Evolutionary conservation across 257 asterid species (phyloP).

Genomic region (Solanum ossicruentum): DNA sequence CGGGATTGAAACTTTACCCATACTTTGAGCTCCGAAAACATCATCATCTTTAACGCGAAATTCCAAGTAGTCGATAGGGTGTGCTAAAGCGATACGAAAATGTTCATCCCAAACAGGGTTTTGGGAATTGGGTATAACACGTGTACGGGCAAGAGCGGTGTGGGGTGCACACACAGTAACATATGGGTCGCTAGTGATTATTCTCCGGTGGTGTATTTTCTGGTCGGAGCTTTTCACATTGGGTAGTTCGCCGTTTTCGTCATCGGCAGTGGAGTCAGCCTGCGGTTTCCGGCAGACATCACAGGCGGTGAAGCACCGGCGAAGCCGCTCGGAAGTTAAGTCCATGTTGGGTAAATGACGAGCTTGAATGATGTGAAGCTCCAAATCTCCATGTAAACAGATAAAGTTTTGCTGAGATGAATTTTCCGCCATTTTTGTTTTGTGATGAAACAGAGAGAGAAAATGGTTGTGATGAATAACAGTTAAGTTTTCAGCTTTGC

Average conservation of each 20-base stretch:
- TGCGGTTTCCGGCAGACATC: slow-evolving; percentile 22
- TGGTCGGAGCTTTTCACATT: slow-evolving; percentile 9
- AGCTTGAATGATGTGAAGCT: slow-evolving; percentile 52
- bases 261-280: slow-evolving; percentile 3
- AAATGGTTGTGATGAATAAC: neutral
- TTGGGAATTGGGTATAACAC: slow-evolving; percentile 55
- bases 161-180: slow-evolving; percentile 70
- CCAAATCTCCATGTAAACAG: slow-evolving; percentile 71
- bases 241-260: neutral
- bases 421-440: slow-evolving; percentile 26
- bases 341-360: slow-evolving; percentile 80
- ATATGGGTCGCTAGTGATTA: slow-evolving; percentile 78
- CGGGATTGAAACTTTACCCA: slow-evolving; percentile 52
- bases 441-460: neutral
- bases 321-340: slow-evolving; percentile 51
- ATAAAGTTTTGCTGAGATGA: slow-evolving; percentile 2
- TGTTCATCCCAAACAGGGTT: slow-evolving; percentile 69
- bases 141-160: slow-evolving; percentile 75
- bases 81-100: slow-evolving; percentile 53
- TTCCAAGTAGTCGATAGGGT: slow-evolving; percentile 40
- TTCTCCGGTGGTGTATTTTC: slow-evolving; percentile 47
- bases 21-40: slow-evolving; percentile 55
- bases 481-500: neutral
- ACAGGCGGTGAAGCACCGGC: slow-evolving; percentile 52
- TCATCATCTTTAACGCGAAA: slow-evolving; percentile 68